Evolutionary conservation across 352 stramenopile genomes (phyloP).

Genomic region (Phytophthora podocarpi): DNA sequence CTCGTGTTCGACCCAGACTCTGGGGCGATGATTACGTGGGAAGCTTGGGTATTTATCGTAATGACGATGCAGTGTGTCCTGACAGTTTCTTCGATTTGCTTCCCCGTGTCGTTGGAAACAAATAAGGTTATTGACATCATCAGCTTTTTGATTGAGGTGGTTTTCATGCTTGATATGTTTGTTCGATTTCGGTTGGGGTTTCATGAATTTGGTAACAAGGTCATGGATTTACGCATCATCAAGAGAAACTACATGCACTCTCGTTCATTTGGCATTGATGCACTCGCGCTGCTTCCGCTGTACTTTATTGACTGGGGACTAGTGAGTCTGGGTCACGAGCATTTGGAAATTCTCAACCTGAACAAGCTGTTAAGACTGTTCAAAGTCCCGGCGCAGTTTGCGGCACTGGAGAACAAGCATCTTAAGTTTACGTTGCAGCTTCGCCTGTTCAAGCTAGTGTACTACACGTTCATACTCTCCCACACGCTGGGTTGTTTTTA

Average conservation of each 20-base stretch:
- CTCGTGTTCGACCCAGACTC: constrained; percentile 63
- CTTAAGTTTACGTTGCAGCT: constrained; percentile 67
- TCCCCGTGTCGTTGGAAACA: constrained; percentile 12
- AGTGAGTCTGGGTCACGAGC: not conserved
- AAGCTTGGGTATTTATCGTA: constrained; percentile 57
- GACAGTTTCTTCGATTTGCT: constrained; percentile 58
- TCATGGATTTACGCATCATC: constrained; percentile 54
- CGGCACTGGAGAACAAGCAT: constrained; percentile 62
- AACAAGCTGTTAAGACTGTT: constrained; percentile 65
- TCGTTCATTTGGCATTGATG: constrained; percentile 48
- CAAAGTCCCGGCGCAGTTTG: constrained; percentile 65
- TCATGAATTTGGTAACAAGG: constrained; percentile 75
- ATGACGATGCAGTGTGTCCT: constrained; percentile 60
- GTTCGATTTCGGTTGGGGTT: constrained; percentile 57
- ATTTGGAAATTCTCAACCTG: constrained; percentile 59
- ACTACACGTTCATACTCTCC: constrained; percentile 70
- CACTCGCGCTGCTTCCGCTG: constrained; percentile 52
- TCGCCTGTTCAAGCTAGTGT: constrained; percentile 74
- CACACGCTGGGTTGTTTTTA: constrained; percentile 67
- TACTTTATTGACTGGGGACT: constrained; percentile 55
- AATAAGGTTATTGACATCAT: constrained; percentile 28
- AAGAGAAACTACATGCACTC: constrained; percentile 55
- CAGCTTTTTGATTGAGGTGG: constrained; percentile 44
- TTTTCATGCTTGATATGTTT: constrained; percentile 64
- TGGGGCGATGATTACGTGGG: constrained; percentile 51